Percentiles rank a stretch among this genome's conserved stretches.
Conservation (phyloP, 768 basidiomycete species). For the Boletus sp. region DNA sequence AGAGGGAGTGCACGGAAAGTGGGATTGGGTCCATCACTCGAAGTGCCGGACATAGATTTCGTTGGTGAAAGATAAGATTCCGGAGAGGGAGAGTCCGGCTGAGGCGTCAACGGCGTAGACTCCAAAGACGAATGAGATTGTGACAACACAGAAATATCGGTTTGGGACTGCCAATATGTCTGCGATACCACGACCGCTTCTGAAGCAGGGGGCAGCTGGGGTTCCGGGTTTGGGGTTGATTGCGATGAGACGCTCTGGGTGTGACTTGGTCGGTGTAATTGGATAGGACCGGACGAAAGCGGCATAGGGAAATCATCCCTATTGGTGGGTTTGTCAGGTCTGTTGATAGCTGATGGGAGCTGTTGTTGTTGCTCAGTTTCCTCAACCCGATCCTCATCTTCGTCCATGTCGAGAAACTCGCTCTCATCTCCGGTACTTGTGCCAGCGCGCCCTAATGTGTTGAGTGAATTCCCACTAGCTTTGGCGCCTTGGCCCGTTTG, state of each 20-base stretch:
- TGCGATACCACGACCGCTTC: conserved; percentile 20
- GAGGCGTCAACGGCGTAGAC: conserved; percentile 11
- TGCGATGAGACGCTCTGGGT: conserved; percentile 10
- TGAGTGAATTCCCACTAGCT: conserved; percentile 6
- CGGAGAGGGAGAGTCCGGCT: conserved; percentile 29
- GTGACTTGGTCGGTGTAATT: conserved; percentile 4
- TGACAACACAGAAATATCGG: conserved; percentile 18
- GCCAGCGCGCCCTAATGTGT: conserved; percentile 8
- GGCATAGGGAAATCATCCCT: conserved; percentile 55
- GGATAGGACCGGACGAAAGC: conserved; percentile 29
- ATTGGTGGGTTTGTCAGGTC: conserved; percentile 35
- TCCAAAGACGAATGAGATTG: conserved; percentile 26
- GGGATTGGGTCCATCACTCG: conserved; percentile 30
- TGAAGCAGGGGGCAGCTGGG: conserved; percentile 16
- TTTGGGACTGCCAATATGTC: conserved; percentile 22
- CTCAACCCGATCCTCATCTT: conserved; percentile 31
- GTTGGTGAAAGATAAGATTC: conserved; percentile 31
- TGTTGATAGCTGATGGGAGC: conserved; percentile 5
- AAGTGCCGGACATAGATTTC: conserved; percentile 15
- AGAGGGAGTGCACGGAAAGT: conserved; percentile 73
- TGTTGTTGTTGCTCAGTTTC: conserved; percentile 13
- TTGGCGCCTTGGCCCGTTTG: background rate
- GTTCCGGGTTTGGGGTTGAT: conserved; percentile 7
- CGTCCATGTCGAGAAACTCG: conserved; percentile 65
- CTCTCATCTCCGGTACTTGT: conserved; percentile 30